Percentiles rank a stretch among this genome's conserved stretches.
Evolutionary conservation across 768 basidiomycete genomes (phyloP).

Genomic region (Trametes sanguinea): DNA sequence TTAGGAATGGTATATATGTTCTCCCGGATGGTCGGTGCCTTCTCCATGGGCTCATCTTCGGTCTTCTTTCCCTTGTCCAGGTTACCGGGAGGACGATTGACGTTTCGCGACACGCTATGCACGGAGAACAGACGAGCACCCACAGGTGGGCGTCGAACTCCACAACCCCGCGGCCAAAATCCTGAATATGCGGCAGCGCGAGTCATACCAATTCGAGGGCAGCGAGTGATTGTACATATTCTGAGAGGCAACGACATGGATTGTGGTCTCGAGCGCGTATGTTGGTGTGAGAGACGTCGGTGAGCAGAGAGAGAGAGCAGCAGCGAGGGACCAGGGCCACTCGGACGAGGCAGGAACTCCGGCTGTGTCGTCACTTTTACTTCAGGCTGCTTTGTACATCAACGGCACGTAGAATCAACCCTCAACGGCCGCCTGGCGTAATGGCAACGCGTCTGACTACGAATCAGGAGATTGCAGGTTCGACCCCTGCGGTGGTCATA

Average conservation of each 20-base stretch:
- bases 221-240: background rate
- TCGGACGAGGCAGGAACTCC: too few species aligned
- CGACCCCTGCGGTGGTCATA: constrained; percentile 85
- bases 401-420: background rate
- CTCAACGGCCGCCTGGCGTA: constrained; percentile 20
- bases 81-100: background rate
- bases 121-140: background rate
- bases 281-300: background rate
- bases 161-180: too few species aligned
- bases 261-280: background rate
- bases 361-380: too few species aligned
- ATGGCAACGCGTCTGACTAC: constrained; percentile 27
- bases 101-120: background rate
- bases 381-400: too few species aligned
- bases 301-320: too few species aligned
- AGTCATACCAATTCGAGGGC: background rate
- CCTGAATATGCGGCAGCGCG: background rate
- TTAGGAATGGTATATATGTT: constrained; percentile 97
- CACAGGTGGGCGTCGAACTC: background rate
- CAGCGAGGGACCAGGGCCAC: background rate
- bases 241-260: background rate
- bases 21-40: constrained; percentile 44
- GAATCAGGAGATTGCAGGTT: constrained; percentile 92
- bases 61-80: too few species aligned
- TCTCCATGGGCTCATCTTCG: background rate